These are phyloP conservation scores for Fusarium solani-melongenae DNA, from an alignment of 2,329 filamentous ascomycete species.

Conservation along the genomic window DNA sequence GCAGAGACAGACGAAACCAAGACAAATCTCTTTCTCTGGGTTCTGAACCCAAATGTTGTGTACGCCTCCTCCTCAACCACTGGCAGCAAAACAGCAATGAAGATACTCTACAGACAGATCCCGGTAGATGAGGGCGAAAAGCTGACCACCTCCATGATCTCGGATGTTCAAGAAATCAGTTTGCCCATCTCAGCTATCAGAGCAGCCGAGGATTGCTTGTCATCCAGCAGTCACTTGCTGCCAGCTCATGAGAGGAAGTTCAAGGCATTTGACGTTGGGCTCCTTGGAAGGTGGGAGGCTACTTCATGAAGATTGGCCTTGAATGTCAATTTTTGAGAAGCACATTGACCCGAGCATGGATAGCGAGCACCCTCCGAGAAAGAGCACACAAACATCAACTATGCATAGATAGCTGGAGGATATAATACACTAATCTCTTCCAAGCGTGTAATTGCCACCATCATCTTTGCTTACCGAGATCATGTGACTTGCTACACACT, in stretches of 20 bases:
- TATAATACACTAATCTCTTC: not conserved
- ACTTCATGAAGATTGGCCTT: not conserved
- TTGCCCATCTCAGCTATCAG: conserved; percentile 64
- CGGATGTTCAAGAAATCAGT: conserved; percentile 68
- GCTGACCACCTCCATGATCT: conserved; percentile 62
- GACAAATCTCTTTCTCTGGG: conserved; percentile 62
- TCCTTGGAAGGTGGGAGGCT: conserved; percentile 60
- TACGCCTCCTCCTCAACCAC: conserved; percentile 57
- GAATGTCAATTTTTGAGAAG: not conserved
- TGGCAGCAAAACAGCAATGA: conserved; percentile 57
- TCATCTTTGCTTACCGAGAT: not conserved
- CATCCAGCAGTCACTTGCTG: conserved; percentile 61
- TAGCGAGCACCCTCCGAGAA: not conserved
- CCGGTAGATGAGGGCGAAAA: conserved; percentile 56
- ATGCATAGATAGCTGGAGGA: not conserved
- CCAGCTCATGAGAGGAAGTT: conserved; percentile 68
- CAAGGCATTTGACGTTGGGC: conserved; percentile 74
- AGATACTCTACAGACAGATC: conserved; percentile 63
- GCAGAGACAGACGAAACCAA: not conserved
- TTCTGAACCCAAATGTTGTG: conserved; percentile 65
- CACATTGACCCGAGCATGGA: not conserved
- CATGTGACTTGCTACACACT: not conserved
- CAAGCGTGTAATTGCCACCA: not conserved
- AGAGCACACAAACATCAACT: not conserved
- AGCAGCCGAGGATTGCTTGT: conserved; percentile 57